These are phyloP conservation scores for Wallacemonas rigidus DNA, from an alignment of 208 protist genomes.

Conservation along the genomic window DNA sequence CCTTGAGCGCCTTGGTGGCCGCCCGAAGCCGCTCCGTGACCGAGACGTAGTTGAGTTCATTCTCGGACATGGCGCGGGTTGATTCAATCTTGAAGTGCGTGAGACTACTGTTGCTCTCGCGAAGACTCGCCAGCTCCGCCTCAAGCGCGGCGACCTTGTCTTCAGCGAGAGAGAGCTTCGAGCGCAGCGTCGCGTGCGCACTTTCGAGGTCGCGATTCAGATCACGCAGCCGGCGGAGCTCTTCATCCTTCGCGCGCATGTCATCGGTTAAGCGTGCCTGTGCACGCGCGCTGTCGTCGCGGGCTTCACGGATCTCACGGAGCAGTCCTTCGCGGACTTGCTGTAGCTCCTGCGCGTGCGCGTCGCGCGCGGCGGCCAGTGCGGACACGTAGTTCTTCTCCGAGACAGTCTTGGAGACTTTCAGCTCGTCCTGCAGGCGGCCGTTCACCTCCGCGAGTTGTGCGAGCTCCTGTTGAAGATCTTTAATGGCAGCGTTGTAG, in stretches of 20 bases:
- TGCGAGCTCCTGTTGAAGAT: slow-evolving; percentile 33
- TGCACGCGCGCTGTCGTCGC: neutral
- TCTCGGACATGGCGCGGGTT: slow-evolving; percentile 65
- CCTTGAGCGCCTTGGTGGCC: slow-evolving; percentile 38
- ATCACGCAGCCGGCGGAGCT: slow-evolving; percentile 20
- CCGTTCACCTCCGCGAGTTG: slow-evolving; percentile 21
- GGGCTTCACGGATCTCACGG: slow-evolving; percentile 12
- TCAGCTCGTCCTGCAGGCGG: slow-evolving; percentile 26
- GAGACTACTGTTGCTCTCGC: slow-evolving; percentile 59
- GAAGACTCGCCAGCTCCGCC: slow-evolving; percentile 56
- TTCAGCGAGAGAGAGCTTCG: slow-evolving; percentile 39
- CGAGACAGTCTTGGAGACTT: slow-evolving; percentile 17
- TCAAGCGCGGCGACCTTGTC: slow-evolving; percentile 41
- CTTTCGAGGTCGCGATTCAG: slow-evolving; percentile 32
- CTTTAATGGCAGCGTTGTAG: slow-evolving; percentile 23
- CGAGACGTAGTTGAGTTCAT: slow-evolving; percentile 77
- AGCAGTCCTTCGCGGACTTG: slow-evolving; percentile 23
- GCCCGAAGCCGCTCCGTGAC: slow-evolving; percentile 70
- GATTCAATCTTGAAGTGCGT: slow-evolving; percentile 62
- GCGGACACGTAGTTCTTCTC: slow-evolving; percentile 40
- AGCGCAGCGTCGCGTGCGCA: slow-evolving; percentile 31
- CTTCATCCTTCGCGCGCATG: slow-evolving; percentile 31
- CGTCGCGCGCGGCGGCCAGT: slow-evolving; percentile 20
- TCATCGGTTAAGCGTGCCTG: slow-evolving; percentile 34
- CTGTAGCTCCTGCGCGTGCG: slow-evolving; percentile 23